Percentiles rank a stretch among this genome's conserved stretches.
Evolutionary conservation across 495 filamentous ascomycete genomes (phyloP).

Genomic region (Xylaria scruposa): DNA sequence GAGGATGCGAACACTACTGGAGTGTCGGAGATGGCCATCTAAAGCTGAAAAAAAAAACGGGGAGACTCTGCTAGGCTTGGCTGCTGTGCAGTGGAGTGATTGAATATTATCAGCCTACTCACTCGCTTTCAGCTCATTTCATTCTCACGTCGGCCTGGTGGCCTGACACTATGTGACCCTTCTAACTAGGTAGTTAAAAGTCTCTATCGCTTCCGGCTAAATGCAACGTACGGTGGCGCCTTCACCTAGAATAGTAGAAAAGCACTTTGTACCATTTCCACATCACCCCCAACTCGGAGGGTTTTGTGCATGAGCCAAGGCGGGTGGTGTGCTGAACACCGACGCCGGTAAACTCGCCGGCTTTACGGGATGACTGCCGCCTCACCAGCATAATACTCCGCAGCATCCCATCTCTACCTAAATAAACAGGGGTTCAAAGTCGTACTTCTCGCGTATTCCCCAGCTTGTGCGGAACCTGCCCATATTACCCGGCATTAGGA

Average conservation of each 20-base stretch:
- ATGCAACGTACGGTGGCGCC: not conserved
- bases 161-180: not conserved
- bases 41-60: not conserved
- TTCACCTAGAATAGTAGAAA: not conserved
- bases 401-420: not conserved
- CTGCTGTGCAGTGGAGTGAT: not conserved
- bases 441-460: not conserved
- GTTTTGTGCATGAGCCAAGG: conserved; percentile 3
- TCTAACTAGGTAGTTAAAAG: not conserved
- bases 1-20: too few relatives aligned
- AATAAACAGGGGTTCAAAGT: not conserved
- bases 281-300: not conserved
- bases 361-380: conserved; percentile 22
- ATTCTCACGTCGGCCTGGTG: not conserved
- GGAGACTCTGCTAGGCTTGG: not conserved
- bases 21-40: not conserved
- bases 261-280: too few relatives aligned
- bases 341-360: conserved; percentile 1
- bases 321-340: not conserved
- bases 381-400: not conserved
- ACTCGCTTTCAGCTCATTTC: not conserved
- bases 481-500: not conserved
- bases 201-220: not conserved
- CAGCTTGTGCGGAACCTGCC: not conserved
- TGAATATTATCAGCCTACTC: not conserved